These are phyloP conservation scores for Diplosphaera chodatii DNA, from an alignment of 139 green algal genomes.

Conservation along the genomic window DNA sequence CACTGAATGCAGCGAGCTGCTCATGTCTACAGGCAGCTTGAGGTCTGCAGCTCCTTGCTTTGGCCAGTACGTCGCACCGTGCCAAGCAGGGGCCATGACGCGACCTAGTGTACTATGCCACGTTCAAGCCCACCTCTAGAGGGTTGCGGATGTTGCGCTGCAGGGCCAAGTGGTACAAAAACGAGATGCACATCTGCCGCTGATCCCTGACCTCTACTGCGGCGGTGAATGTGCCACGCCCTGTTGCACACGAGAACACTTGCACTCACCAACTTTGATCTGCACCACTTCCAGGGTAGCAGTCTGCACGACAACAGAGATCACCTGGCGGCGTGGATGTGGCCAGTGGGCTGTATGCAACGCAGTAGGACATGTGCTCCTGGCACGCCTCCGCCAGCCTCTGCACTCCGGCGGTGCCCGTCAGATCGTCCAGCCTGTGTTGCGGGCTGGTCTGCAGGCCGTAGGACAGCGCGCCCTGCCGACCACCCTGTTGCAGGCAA, in stretches of 20 bases:
- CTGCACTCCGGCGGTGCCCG: not conserved
- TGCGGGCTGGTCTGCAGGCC: conserved; percentile 9
- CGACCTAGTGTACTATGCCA: no score
- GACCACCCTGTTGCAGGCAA: conserved; percentile 7
- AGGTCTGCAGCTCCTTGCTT: no score
- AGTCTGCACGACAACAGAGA: no score
- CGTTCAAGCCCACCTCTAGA: conserved; percentile 35
- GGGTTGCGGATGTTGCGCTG: conserved; percentile 65
- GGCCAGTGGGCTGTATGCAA: conserved; percentile 34
- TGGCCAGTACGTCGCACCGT: no score
- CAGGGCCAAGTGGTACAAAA: conserved; percentile 58
- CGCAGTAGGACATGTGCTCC: conserved; percentile 17
- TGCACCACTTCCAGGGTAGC: no score
- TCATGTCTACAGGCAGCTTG: not conserved
- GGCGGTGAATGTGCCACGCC: conserved; percentile 45
- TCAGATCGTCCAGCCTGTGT: conserved; percentile 6
- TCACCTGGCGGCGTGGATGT: not conserved
- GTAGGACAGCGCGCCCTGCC: conserved; percentile 8
- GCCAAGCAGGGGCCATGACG: no score
- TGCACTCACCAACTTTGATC: no score
- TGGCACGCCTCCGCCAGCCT: conserved; percentile 6
- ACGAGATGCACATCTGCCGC: conserved; percentile 22
- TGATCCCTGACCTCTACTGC: conserved; percentile 44
- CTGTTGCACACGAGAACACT: conserved; percentile 5
- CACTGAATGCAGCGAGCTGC: not conserved